These are phyloP conservation scores for Gaillardinia entomophila DNA, from an alignment of 805 yeast genomes.

Conservation along the genomic window DNA sequence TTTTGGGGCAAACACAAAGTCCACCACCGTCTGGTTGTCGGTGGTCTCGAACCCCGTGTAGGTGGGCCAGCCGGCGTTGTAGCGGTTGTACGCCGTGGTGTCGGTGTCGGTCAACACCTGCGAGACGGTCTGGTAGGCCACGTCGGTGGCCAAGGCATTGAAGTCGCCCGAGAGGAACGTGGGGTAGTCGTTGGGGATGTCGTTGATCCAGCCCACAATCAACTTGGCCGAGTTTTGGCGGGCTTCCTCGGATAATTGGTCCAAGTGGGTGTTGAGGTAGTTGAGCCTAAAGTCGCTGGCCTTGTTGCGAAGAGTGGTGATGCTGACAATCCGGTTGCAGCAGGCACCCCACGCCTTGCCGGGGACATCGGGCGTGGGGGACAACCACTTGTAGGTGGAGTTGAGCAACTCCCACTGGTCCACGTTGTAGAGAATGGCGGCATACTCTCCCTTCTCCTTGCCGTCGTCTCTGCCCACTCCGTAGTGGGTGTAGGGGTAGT, in stretches of 20 bases:
- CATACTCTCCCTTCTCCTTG: conserved; percentile 6
- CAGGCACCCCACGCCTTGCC: background rate
- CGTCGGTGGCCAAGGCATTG: background rate
- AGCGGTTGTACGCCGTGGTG: background rate
- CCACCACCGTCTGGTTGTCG: conserved; percentile 4
- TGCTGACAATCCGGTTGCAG: background rate
- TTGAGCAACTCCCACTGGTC: background rate
- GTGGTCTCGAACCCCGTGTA: conserved; percentile 33
- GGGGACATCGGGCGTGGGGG: background rate
- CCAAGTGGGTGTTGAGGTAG: background rate
- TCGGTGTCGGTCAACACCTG: background rate
- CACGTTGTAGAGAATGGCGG: background rate
- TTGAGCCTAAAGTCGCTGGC: background rate
- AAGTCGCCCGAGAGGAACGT: background rate
- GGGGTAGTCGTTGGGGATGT: background rate
- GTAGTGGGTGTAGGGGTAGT: background rate
- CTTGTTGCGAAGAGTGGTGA: background rate
- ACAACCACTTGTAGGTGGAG: background rate
- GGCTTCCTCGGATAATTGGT: background rate
- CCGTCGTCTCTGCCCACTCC: conserved; percentile 12
- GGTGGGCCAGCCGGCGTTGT: conserved; percentile 27
- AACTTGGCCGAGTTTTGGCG: background rate
- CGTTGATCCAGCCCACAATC: background rate
- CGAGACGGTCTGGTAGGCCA: background rate
- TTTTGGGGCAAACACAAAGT: conserved; percentile 1